These are phyloP conservation scores for Trichoderma atroviride DNA, from an alignment of 2,329 filamentous ascomycete species.

Conservation along the genomic window DNA sequence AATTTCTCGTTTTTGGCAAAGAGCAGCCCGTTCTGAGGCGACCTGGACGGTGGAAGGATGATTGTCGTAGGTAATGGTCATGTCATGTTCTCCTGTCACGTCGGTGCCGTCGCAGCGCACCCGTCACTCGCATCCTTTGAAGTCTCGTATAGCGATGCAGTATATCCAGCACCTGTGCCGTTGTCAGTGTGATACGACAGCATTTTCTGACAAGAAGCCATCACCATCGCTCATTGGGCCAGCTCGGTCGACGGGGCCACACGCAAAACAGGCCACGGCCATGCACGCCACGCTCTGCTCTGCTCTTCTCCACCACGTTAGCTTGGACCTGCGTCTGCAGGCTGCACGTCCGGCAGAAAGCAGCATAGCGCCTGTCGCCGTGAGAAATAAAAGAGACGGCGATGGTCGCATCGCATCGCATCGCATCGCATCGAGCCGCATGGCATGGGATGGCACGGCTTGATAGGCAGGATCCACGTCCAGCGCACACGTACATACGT, in stretches of 20 bases:
- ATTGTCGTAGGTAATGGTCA: not conserved
- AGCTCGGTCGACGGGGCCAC: not conserved
- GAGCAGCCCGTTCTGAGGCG: not conserved
- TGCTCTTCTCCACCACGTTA: conserved; percentile 22
- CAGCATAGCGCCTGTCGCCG: conserved; percentile 23
- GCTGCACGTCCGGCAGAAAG: conserved; percentile 28
- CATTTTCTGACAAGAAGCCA: conserved; percentile 10
- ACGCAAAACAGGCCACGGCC: not conserved
- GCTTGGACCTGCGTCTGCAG: conserved; percentile 30
- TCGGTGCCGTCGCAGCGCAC: not conserved
- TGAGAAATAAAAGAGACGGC: not conserved
- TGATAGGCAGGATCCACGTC: conserved; percentile 5
- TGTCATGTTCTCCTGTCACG: not conserved
- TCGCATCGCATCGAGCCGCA: conserved; percentile 9
- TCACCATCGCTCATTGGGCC: conserved; percentile 8
- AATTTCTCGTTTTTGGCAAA: not conserved
- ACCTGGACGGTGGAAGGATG: not conserved
- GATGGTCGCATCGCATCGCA: conserved; percentile 19
- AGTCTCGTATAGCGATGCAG: not conserved
- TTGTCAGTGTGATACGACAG: not conserved
- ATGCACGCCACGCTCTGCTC: not conserved
- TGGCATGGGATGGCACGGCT: not conserved
- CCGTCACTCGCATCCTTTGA: not conserved
- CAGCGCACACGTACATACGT: not conserved
- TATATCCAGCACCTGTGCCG: not conserved